Conservation (phyloP, 2,329 filamentous ascomycete species). For the Colletotrichum echinochloae region DNA sequence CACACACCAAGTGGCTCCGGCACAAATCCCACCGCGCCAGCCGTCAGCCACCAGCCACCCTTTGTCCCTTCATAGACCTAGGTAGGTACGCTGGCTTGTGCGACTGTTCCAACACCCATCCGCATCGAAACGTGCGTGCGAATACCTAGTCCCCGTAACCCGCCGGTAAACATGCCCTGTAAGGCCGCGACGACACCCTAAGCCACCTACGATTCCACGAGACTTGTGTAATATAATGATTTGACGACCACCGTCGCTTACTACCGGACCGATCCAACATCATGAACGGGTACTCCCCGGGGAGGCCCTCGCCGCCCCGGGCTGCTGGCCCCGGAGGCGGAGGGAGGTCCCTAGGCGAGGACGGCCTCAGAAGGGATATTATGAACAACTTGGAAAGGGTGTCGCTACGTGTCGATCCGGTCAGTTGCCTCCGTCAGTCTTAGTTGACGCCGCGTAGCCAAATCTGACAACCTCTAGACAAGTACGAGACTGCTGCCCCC, state of each 20-base stretch:
- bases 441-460: not conserved
- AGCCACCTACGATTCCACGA: conserved; percentile 24
- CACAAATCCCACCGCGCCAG: conserved; percentile 37
- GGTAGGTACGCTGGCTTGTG: not conserved
- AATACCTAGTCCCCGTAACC: conserved; percentile 16
- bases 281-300: conserved; percentile 57
- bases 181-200: conserved; percentile 22
- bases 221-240: conserved; percentile 37
- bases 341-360: conserved; percentile 62
- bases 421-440: conserved; percentile 52
- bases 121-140: conserved; percentile 5
- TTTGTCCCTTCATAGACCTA: conserved; percentile 17
- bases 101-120: conserved; percentile 19
- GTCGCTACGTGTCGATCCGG: conserved; percentile 66
- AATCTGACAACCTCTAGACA: conserved; percentile 53
- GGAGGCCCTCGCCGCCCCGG: conserved; percentile 48
- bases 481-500: conserved; percentile 64
- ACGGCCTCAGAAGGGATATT: conserved; percentile 70
- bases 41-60: conserved; percentile 34
- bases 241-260: conserved; percentile 29
- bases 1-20: conserved; percentile 29
- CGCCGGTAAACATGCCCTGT: conserved; percentile 29
- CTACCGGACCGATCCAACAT: conserved; percentile 26
- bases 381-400: conserved; percentile 66
- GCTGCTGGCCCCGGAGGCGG: conserved; percentile 55